A percentile compares a stretch with the other conserved stretches of the same genome.
These are phyloP conservation scores for Pestalotiopsis sp. DNA, from an alignment of 2,329 filamentous ascomycete genomes.

Conservation along the genomic window DNA sequence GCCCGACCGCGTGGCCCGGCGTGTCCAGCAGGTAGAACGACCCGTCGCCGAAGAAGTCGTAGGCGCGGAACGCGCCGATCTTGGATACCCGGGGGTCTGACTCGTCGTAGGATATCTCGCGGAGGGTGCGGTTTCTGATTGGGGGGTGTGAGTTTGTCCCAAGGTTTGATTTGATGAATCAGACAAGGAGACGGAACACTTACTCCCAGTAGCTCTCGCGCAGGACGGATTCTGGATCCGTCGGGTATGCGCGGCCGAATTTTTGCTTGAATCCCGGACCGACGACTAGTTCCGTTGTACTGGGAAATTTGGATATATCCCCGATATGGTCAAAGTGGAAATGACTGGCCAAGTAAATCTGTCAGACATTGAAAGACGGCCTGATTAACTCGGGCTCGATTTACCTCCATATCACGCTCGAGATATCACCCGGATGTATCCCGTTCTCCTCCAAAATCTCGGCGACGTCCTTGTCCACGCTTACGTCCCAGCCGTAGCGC, in stretches of 20 bases:
- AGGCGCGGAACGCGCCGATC: constrained; percentile 26
- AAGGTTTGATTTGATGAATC: not conserved
- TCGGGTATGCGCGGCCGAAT: constrained; percentile 19
- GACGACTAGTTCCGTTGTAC: constrained; percentile 43
- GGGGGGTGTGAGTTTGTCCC: no score
- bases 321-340: constrained; percentile 51
- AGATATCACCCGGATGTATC: not conserved
- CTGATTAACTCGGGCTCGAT: not conserved
- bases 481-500: not conserved
- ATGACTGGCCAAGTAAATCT: not conserved
- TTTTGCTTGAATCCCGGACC: constrained; percentile 28
- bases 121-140: constrained; percentile 20
- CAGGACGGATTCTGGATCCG: constrained; percentile 17
- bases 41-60: constrained; percentile 37
- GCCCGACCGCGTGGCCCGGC: constrained; percentile 34
- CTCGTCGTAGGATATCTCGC: constrained; percentile 24
- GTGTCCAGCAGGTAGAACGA: constrained; percentile 36
- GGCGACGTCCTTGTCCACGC: not conserved
- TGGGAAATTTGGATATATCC: constrained; percentile 44
- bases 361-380: not conserved
- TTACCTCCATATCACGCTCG: constrained; percentile 5
- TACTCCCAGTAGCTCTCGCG: constrained; percentile 22
- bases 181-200: not conserved
- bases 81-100: constrained; percentile 9
- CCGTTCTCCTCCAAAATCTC: not conserved